Evolutionary conservation across 2,329 filamentous ascomycete genomes (phyloP).

Genomic region (Aspergillus brunneoviolaceus): DNA sequence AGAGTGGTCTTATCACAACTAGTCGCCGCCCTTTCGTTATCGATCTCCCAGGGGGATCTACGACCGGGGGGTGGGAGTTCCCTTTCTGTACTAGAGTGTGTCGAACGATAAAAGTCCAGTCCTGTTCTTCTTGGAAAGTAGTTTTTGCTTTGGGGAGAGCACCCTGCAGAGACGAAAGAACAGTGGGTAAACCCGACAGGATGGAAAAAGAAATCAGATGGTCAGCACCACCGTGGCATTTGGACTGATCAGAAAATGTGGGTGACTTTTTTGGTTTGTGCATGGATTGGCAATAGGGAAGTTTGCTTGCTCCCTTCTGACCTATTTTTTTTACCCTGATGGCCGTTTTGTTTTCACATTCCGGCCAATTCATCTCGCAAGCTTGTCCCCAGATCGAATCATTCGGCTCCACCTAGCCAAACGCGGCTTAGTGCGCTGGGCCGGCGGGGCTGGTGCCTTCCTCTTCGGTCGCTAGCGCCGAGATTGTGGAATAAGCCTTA

Average conservation of each 20-base stretch:
- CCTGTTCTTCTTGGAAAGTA: slow-evolving; percentile 10
- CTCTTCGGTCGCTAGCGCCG: slow-evolving; percentile 20
- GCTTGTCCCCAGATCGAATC: slow-evolving; percentile 30
- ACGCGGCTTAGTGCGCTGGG: slow-evolving; percentile 26
- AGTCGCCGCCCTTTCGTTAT: slow-evolving; percentile 17
- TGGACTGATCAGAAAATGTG: not conserved
- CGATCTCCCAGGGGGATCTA: slow-evolving; percentile 27
- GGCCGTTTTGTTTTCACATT: slow-evolving; percentile 10
- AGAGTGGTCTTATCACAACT: slow-evolving; percentile 19
- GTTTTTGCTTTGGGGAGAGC: not conserved
- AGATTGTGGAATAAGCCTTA: slow-evolving; percentile 28
- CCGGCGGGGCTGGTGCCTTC: slow-evolving; percentile 23
- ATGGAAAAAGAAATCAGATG: not conserved
- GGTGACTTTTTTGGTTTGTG: not conserved
- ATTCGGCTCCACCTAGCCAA: slow-evolving; percentile 29
- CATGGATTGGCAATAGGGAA: not conserved
- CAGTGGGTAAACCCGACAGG: not conserved
- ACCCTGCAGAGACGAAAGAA: not conserved
- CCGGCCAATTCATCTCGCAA: slow-evolving; percentile 1
- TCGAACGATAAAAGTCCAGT: not conserved
- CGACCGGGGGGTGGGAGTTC: slow-evolving; percentile 16
- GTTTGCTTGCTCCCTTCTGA: not conserved
- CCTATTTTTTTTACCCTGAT: slow-evolving; percentile 7
- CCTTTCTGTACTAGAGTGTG: slow-evolving; percentile 5
- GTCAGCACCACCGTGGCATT: no score